Base-by-base conservation (phyloP, 2,329 filamentous ascomycete species). In the Stagonosporopsis chrysanthemi region DNA sequence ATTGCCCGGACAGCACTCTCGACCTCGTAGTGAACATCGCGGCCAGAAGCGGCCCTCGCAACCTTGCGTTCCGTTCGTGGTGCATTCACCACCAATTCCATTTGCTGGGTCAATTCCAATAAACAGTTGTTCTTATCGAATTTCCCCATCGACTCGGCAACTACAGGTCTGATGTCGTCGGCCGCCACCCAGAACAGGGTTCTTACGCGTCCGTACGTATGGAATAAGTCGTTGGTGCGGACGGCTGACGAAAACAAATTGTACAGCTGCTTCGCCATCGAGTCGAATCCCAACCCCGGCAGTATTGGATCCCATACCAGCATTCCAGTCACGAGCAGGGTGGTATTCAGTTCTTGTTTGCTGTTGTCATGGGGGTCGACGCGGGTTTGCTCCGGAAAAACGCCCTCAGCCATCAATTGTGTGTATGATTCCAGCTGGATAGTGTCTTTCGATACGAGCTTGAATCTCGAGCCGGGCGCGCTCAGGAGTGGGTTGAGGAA, bases 131-230 rank as follows among this genome's bases (percentile, higher is more conserved):
- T 72, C 42, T 86, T 87, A 39, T 77, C 82, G n/a, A 88, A 84
- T 1, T 79, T 74, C 31, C 79, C 74, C 2, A 90, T 70, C 2
- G 65, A 79, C 77, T 49, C 84, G 0, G 93, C 89, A 7, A 97
- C 56, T 1, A 91, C 64, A 1, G 74, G 60, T 6, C 75, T 67
- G 62, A 86, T 86, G 53, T 91, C 88, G 0, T 84, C 79, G 40
- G 88, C 80, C 1, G 84, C 82, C 3, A 88, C 69, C 88, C 92
- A 93, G 36, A 93, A 72, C 1, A 98, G 82, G 80, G 94, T 88
- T 45, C 92, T 87, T 3, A 96, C 88, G 17, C 88, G 83, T 3
- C 94, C 94, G 71, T 92, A 93, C 26, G 81, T 80, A 66, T 97
- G 89, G 65, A 96, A 85, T 0, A 89, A 80, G 0, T 80, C 75